Conservation (phyloP, 2,329 filamentous ascomycete species). For the Dactylellina parvicollis region DNA sequence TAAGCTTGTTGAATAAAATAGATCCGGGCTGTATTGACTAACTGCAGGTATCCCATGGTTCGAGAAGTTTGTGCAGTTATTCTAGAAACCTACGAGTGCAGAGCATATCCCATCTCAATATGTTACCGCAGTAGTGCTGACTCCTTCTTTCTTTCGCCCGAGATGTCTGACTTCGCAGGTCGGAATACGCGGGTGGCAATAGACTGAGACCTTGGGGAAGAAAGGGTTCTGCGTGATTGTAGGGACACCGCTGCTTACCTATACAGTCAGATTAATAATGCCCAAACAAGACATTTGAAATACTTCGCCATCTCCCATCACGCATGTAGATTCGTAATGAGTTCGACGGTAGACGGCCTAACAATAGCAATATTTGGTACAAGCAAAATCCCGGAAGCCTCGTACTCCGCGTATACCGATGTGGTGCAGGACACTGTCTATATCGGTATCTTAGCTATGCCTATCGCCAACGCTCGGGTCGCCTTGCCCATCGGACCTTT, state of each 20-base stretch:
- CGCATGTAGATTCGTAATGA: slow-evolving; percentile 45
- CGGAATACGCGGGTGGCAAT: slow-evolving; percentile 54
- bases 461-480: slow-evolving; percentile 25
- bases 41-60: slow-evolving; percentile 20
- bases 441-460: slow-evolving; percentile 7
- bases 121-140: slow-evolving; percentile 28
- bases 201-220: slow-evolving; percentile 18
- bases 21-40: slow-evolving; percentile 4
- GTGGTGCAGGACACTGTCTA: neutral
- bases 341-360: slow-evolving; percentile 13
- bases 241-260: slow-evolving; percentile 39
- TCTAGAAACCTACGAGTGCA: slow-evolving; percentile 16
- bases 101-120: slow-evolving; percentile 18
- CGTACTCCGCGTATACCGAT: slow-evolving; percentile 46
- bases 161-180: slow-evolving; percentile 46
- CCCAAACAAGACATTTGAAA: slow-evolving; percentile 49
- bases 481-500: slow-evolving; percentile 40
- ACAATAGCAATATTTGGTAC: slow-evolving; percentile 46
- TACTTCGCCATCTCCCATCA: slow-evolving; percentile 44
- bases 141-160: neutral
- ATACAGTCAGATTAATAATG: slow-evolving; percentile 43
- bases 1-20: slow-evolving; percentile 20
- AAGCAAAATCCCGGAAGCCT: slow-evolving; percentile 1
- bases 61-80: slow-evolving; percentile 24
- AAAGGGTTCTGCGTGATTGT: slow-evolving; percentile 13